Evolutionary conservation across 116 monocot genomes (phyloP), one percentile per base, ranked within the genome.

Genomic region (Thalassia testudinum): DNA sequence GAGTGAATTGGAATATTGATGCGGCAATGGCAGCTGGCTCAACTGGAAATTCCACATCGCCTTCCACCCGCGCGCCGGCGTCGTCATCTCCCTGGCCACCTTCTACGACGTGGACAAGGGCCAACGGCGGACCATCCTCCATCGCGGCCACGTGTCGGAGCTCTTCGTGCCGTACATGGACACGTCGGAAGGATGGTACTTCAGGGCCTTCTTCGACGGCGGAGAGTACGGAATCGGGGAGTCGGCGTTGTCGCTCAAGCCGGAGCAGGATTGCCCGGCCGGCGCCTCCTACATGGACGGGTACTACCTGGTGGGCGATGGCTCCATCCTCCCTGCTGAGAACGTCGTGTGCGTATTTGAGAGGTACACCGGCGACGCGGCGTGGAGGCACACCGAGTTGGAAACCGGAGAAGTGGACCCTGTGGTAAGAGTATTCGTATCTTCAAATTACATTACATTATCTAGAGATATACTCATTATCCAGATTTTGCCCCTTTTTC

Each of bases 101-200:
- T 53, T 80, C n/a, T 27, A 37, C 28, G 75, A 66, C 24, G 26
- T 22, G 27, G 37, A 72, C 1, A 19, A 25, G 1, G 44, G 44
- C 40, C 20, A 19, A 12, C n/a, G 17, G 20, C 72, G 77, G 15
- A 58, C 43, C 1, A 70, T 85, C 4, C 70, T 85, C 1, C 62
- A 80, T 70, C 52, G 62, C 7, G 79, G 71, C 6, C 71, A 54
- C n/a, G 59, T 77, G 8, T 80, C 80, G 5, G 85, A 85, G 47
- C 47, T 80, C 1, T 77, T 80, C 67, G 74, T 77, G 1, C 85
- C 85, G 0, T 85, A 85, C 62, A 85, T 85, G 80, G 77, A 85
- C 52, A 76, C 80, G 0, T 40, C 44, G 0, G 77, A 77, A 30
- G 80, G 70, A 12, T 85, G 85, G 80, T 85, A 85, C 68, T 74